These are phyloP conservation scores for Paulownia fortunei DNA, from an alignment of 257 asterid genomes.

Conservation along the genomic window DNA sequence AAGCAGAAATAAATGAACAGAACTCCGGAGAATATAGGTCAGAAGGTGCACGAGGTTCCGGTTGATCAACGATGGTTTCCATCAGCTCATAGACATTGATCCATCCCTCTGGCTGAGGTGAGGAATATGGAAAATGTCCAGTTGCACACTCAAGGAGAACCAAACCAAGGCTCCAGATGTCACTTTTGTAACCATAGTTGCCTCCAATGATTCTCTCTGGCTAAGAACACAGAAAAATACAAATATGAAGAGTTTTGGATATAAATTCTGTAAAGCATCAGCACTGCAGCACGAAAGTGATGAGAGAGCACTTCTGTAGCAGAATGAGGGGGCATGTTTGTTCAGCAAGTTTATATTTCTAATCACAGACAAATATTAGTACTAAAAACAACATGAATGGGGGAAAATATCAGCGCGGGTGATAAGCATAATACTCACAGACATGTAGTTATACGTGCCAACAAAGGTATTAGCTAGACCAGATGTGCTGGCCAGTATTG, in stretches of 20 bases:
- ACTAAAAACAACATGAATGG: neutral
- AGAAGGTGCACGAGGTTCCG: conserved; percentile 81
- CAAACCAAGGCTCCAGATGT: conserved; percentile 97
- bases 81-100: conserved; percentile 83
- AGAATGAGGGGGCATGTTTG: conserved; percentile 4
- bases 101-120: conserved; percentile 96
- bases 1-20: conserved; percentile 87
- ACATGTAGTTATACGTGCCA: conserved; percentile 99
- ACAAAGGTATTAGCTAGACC: conserved; percentile 93
- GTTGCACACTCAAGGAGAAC: conserved; percentile 92
- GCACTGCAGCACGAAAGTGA: neutral
- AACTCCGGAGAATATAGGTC: conserved; percentile 85
- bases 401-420: neutral
- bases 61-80: conserved; percentile 86
- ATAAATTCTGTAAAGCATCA: neutral
- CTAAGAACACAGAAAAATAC: conserved; percentile 42
- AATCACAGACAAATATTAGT: conserved; percentile 11
- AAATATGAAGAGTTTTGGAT: conserved; percentile 3
- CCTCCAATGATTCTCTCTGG: conserved; percentile 93
- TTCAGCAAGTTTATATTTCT: conserved; percentile 6
- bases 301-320: neutral
- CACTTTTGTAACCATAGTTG: conserved; percentile 82
- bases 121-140: conserved; percentile 81
- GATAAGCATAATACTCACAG: conserved; percentile 67
- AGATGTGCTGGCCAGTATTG: conserved; percentile 83